Evolutionary conservation across 495 filamentous ascomycete genomes (phyloP), one percentile per base, ranked within the genome.

Genomic region (Penicillium simplicissimum): DNA sequence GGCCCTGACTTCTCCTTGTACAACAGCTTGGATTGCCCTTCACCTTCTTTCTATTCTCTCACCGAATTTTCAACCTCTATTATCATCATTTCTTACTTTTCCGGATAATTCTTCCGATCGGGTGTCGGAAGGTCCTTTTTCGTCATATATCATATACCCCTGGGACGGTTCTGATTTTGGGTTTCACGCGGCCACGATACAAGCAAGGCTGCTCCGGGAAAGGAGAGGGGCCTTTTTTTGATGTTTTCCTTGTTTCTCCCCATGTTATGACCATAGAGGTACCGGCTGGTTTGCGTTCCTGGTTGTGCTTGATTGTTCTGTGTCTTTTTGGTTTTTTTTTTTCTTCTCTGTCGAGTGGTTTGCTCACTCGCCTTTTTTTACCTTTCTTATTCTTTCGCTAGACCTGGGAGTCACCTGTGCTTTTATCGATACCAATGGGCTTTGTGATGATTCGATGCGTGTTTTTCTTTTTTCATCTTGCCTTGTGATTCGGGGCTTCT

Each of bases 221-320:
- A 65, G 54, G 53, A 65, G 62, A 63, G 67, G 61, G 60, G 48
- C 64, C 42, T 48, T 58, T 55, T 58, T 67, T n/a, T n/a, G 62
- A 73, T 71, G 60, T 62, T 67, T 68, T 65, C 61, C 52, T 60
- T 61, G 45, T 52, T 65, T 62, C 47, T 60, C 69, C 61, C 65
- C 60, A 74, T 53, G 64, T 72, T 74, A 76, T 70, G 76, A 76
- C 72, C 71, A 79, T 79, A 82, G 79, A 81, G 75, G 75, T 79
- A 65, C 68, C 71, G 74, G 74, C 60, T 72, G 69, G 67, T 64
- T 76, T 79, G 67, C 69, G 72, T 77, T 76, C 58, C 63, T 74
- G 68, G 64, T 72, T 69, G 60, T 34, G 9, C 19, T 35, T 38
- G 52, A 37, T 53, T 53, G 6, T 23, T 21, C 17, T 42, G 36